Evolutionary conservation across 352 stramenopile species (phyloP), one percentile per base, ranked within the genome.

Genomic region (Phytophthora aleatoria): DNA sequence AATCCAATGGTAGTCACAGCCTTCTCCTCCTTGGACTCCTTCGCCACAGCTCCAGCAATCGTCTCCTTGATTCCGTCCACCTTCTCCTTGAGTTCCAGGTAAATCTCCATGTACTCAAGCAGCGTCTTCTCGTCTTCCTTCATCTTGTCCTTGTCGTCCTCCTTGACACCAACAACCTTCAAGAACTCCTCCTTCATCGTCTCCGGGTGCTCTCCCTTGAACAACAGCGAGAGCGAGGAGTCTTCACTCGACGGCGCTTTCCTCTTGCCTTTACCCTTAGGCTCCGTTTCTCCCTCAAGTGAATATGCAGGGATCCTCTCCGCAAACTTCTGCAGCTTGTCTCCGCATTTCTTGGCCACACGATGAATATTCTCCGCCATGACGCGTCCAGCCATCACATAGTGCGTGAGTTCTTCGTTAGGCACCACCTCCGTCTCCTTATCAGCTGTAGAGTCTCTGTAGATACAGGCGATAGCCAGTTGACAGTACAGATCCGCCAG

Each of bases 21-120:
- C 55, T 70, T 60, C 49, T 64, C 71, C n/a, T 76, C 61, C 31
- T 78, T 70, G 4, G 27, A 68, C 12, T 76, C 61, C 31, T 78
- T 70, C 3, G 27, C 54, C 3, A 61, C 61, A 12, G 50, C 63
- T 61, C 50, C 70, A 76, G 49, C 57, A 3, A 63, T 69, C 8
- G 74, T 87, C 42, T 92, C 81, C 49, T 87, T 85, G 30, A 95
- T 87, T 5, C 74, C 77, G 41, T 94, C 86, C 12, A 93, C 86
- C 58, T 95, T 95, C 51, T 95, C 86, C 66, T 92, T 95, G 10
- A 95, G 68, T 64, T 95, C 86, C 26, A 87, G 69, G 69, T 94
- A 94, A 42, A 96, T 94, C 52, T 94, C 86, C 12, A 96, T 52
- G 57, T 89, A 92, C 48, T 96, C 84, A 24, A 96, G 69, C 60